Conservation (phyloP, 768 basidiomycete genomes). For the Kwoniella dejecticola region DNA sequence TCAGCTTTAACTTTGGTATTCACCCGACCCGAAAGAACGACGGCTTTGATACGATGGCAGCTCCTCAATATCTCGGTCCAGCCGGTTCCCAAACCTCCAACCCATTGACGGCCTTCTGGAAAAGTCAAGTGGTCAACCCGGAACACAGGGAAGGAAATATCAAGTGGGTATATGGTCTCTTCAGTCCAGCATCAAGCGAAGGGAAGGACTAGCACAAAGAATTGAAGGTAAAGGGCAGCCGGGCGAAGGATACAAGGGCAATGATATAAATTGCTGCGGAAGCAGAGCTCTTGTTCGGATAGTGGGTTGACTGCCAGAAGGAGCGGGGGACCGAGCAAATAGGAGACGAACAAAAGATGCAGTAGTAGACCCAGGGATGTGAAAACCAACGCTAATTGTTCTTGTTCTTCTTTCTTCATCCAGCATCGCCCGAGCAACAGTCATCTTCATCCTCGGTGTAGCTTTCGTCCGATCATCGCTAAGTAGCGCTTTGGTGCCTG, state of each 20-base stretch:
- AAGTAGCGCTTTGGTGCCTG: constrained; percentile 31
- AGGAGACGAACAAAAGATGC: no score
- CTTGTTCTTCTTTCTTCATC: background rate
- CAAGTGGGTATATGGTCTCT: constrained; percentile 20
- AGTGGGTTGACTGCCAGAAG: no score
- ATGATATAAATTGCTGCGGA: no score
- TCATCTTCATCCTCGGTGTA: constrained; percentile 37
- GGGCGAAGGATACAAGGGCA: no score
- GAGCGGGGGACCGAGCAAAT: no score
- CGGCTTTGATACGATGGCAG: no score
- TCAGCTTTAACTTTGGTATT: no score
- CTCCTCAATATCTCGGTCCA: constrained; percentile 25
- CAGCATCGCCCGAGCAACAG: constrained; percentile 37
- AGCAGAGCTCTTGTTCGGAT: no score
- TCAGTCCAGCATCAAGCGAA: background rate
- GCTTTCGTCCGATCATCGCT: constrained; percentile 34
- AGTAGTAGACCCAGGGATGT: no score
- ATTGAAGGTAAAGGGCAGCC: background rate
- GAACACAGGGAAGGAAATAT: constrained; percentile 31
- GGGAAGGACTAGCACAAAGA: background rate
- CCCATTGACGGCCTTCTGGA: constrained; percentile 27
- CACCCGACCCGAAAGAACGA: no score
- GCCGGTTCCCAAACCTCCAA: constrained; percentile 25
- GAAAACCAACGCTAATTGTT: background rate
- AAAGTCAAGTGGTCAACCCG: constrained; percentile 28